Conservation (phyloP, 2,329 filamentous ascomycete genomes). For the Pseudogymnoascus sp. region DNA sequence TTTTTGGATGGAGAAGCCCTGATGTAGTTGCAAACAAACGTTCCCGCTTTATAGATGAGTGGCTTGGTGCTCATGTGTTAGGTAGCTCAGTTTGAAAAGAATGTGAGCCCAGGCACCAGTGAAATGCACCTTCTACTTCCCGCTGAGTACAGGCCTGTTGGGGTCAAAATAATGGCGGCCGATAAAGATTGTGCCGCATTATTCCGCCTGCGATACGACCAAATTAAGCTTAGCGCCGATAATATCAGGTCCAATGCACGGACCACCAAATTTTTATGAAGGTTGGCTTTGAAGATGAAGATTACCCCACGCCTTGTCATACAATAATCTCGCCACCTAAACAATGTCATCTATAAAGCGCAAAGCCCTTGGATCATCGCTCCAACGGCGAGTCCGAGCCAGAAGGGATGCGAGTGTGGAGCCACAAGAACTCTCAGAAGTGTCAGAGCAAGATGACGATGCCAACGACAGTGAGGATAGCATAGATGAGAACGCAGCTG, state of each 20-base stretch:
- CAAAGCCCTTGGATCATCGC: conserved; percentile 20
- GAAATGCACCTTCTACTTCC: not conserved
- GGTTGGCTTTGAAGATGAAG: not conserved
- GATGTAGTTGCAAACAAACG: not conserved
- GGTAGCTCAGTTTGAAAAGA: not conserved
- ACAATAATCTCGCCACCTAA: not conserved
- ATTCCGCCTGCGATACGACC: not conserved
- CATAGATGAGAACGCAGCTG: conserved; percentile 26
- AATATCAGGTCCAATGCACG: not conserved
- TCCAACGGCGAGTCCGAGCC: conserved; percentile 26
- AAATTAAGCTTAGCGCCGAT: not conserved
- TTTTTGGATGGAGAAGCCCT: not conserved
- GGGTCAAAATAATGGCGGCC: not conserved
- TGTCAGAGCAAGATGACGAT: conserved; percentile 27
- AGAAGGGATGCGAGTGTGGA: conserved; percentile 25
- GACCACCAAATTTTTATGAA: conserved; percentile 8
- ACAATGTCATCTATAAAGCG: conserved; percentile 25
- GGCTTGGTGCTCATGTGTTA: not conserved
- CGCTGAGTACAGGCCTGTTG: not conserved
- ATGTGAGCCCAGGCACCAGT: not conserved
- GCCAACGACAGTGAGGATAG: conserved; percentile 21
- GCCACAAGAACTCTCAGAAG: conserved; percentile 28
- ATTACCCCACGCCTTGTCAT: conserved; percentile 2
- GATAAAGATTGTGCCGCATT: conserved; percentile 9
- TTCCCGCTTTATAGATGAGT: not conserved